These are phyloP conservation scores for Rubia balearica DNA, from an alignment of 305 asterid genomes.

Conservation along the genomic window DNA sequence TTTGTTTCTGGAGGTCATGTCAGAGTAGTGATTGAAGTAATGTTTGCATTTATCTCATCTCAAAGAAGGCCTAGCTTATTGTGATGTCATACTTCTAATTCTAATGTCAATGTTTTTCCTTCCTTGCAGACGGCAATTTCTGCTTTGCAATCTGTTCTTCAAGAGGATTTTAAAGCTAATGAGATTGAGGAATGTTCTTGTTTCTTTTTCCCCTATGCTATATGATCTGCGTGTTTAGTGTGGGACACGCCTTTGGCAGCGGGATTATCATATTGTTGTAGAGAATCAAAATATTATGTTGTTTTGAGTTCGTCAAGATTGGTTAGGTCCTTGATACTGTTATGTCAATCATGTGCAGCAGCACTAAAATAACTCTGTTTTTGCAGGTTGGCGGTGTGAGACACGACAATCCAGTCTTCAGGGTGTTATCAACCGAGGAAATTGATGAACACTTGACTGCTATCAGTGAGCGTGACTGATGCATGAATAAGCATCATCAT, in stretches of 20 bases:
- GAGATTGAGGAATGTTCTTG: conserved; percentile 73
- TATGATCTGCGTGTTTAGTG: background rate
- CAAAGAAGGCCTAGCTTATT: background rate
- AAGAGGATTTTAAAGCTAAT: conserved; percentile 96
- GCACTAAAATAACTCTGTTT: conserved; percentile 3
- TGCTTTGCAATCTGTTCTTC: conserved; percentile 93
- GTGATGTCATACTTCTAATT: background rate
- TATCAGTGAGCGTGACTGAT: conserved; percentile 92
- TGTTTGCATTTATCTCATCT: background rate
- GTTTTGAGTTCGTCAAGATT: no score
- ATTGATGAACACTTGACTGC: conserved; percentile 92
- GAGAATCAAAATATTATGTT: no score
- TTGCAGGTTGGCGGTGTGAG: conserved; percentile 85
- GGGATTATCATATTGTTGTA: background rate
- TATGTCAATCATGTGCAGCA: background rate
- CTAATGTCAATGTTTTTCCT: conserved; percentile 8
- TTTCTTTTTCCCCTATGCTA: background rate
- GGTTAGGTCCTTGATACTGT: background rate
- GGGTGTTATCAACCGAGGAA: conserved; percentile 75
- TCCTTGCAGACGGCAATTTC: conserved; percentile 73
- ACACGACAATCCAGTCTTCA: conserved; percentile 61
- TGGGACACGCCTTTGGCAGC: background rate
- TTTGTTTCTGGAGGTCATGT: background rate
- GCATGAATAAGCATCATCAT: background rate
- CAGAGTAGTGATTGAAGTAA: background rate